phyloP scores from a whole-genome alignment of 2,329 filamentous ascomycete genomes.

The Periconia digitata region DNA sequence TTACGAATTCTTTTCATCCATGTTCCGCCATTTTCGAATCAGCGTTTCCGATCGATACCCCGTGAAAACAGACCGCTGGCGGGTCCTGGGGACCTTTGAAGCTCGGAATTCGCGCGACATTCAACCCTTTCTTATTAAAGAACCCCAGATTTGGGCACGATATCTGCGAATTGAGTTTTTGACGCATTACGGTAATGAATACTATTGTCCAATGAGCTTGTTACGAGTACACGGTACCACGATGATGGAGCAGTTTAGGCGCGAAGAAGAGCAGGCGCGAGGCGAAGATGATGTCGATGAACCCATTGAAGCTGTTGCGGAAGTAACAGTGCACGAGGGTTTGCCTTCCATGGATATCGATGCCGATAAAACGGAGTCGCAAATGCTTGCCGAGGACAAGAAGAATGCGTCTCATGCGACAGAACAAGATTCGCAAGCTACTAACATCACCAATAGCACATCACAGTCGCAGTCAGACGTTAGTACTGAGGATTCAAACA shows the following conservation, averaged over 20 bases:
- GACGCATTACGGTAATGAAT: slow-evolving; percentile 93
- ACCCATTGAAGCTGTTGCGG: slow-evolving; percentile 50
- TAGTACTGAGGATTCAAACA: too few species aligned
- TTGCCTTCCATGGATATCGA: slow-evolving; percentile 30
- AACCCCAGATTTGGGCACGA: slow-evolving; percentile 92
- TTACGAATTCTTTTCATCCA: slow-evolving; percentile 98
- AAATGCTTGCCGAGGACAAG: slow-evolving; percentile 17
- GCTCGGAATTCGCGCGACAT: slow-evolving; percentile 91
- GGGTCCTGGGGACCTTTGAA: slow-evolving; percentile 82
- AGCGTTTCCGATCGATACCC: slow-evolving; percentile 95
- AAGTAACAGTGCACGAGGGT: slow-evolving; percentile 40
- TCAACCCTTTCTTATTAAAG: slow-evolving; percentile 90
- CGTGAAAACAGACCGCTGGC: slow-evolving; percentile 90
- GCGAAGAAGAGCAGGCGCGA: slow-evolving; percentile 70
- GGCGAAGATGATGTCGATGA: slow-evolving; percentile 65
- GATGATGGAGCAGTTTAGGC: slow-evolving; percentile 92
- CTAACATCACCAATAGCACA: neutral
- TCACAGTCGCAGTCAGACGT: neutral
- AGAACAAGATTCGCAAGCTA: neutral
- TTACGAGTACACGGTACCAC: slow-evolving; percentile 89
- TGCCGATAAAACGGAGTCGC: slow-evolving; percentile 19
- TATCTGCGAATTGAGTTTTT: slow-evolving; percentile 92
- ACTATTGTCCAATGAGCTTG: slow-evolving; percentile 90
- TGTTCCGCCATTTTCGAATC: slow-evolving; percentile 86
- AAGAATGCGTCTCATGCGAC: slow-evolving; percentile 3